Evolutionary conservation across 108 stramenopile species (phyloP).

Genomic region (Skeletonema tropicum): DNA sequence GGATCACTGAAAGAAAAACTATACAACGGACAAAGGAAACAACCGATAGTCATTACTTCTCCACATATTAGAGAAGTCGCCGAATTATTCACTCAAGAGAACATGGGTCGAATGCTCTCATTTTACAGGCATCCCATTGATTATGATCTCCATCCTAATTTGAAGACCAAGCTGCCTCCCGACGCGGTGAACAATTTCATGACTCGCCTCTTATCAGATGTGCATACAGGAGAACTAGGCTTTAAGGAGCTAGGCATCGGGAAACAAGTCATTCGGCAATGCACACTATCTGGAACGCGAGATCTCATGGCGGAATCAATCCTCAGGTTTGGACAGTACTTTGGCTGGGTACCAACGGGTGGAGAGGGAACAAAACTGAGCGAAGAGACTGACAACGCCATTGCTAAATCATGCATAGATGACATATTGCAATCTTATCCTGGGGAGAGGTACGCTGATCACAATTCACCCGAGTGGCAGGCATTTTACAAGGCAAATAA

Average conservation of each 20-base stretch:
- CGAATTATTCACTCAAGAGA: slow-evolving; percentile 49
- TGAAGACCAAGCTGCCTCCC: slow-evolving; percentile 27
- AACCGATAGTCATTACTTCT: slow-evolving; percentile 44
- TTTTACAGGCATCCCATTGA: slow-evolving; percentile 61
- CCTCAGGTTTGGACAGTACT: slow-evolving; percentile 46
- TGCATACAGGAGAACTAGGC: slow-evolving; percentile 33
- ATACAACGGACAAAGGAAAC: slow-evolving; percentile 38
- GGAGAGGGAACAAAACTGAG: slow-evolving; percentile 40
- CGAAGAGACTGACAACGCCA: slow-evolving; percentile 26
- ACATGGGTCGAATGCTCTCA: slow-evolving; percentile 50
- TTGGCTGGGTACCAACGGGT: slow-evolving; percentile 44
- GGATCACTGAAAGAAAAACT: slow-evolving; percentile 18
- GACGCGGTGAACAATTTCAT: slow-evolving; percentile 49
- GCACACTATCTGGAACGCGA: slow-evolving; percentile 33
- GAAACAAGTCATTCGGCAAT: slow-evolving; percentile 57
- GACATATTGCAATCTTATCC: slow-evolving; percentile 18
- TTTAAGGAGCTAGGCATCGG: slow-evolving; percentile 58
- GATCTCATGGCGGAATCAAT: slow-evolving; percentile 51
- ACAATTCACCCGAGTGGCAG: slow-evolving; percentile 47
- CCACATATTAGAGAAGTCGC: slow-evolving; percentile 54
- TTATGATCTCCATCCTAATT: slow-evolving; percentile 52
- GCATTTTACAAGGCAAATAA: slow-evolving; percentile 51
- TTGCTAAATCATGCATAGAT: slow-evolving; percentile 46
- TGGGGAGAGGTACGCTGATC: slow-evolving; percentile 49
- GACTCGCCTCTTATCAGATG: slow-evolving; percentile 37